A percentile compares a stretch with the other conserved stretches of the same genome.
These are phyloP conservation scores for Ophiostoma montium DNA, from an alignment of 2,329 filamentous ascomycete genomes.

Conservation along the genomic window DNA sequence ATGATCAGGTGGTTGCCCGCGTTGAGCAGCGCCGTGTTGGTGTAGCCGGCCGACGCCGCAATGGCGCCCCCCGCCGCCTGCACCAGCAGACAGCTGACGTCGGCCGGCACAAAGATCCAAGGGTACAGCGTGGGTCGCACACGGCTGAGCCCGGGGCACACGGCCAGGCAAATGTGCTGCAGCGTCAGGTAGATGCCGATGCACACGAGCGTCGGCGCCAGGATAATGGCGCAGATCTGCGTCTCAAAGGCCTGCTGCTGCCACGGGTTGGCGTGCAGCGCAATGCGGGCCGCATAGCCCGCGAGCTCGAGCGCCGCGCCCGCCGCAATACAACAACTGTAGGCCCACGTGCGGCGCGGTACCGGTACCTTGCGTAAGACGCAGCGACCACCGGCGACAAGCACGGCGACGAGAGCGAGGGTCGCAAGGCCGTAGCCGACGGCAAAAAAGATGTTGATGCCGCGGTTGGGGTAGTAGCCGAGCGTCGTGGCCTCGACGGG, in stretches of 20 bases:
- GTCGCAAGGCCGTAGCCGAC: slow-evolving; percentile 32
- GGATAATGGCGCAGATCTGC: slow-evolving; percentile 45
- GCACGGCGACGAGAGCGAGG: slow-evolving; percentile 23
- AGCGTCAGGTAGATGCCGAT: slow-evolving; percentile 50
- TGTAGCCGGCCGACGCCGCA: slow-evolving; percentile 30
- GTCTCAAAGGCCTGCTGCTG: slow-evolving; percentile 38
- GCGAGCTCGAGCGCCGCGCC: slow-evolving; percentile 38
- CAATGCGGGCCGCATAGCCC: slow-evolving; percentile 38
- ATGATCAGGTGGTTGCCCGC: slow-evolving; percentile 38
- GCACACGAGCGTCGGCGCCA: slow-evolving; percentile 46
- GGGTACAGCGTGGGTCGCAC: slow-evolving; percentile 38
- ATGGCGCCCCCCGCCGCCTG: slow-evolving; percentile 45
- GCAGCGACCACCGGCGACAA: too few species aligned
- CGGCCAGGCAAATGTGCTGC: slow-evolving; percentile 39
- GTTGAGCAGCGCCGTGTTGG: slow-evolving; percentile 25
- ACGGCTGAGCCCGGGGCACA: slow-evolving; percentile 36
- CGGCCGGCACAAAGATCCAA: slow-evolving; percentile 43
- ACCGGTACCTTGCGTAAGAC: too few species aligned
- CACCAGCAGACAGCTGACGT: slow-evolving; percentile 42
- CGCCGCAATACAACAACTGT: slow-evolving; percentile 31
- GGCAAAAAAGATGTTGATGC: slow-evolving; percentile 40
- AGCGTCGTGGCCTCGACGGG: slow-evolving; percentile 38
- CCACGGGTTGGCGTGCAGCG: slow-evolving; percentile 40
- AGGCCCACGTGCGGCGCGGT: slow-evolving; percentile 42
- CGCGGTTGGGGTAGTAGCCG: slow-evolving; percentile 42